These are phyloP conservation scores for Pisolithus sp. DNA, from an alignment of 768 basidiomycete species.

Conservation along the genomic window DNA sequence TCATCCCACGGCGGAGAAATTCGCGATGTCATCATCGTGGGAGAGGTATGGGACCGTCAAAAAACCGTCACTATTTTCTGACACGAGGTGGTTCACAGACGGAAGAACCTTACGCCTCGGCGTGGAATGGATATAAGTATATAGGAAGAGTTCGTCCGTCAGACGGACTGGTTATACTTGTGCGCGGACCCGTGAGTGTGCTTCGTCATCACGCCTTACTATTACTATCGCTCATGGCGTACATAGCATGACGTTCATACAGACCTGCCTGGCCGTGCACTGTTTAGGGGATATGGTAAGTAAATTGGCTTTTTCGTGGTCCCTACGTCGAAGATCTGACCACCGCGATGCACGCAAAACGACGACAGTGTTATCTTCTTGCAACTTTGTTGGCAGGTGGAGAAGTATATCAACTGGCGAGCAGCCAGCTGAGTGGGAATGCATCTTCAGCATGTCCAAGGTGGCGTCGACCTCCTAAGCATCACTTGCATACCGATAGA, in stretches of 20 bases:
- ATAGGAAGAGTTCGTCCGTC: constrained; percentile 51
- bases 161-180: constrained; percentile 54
- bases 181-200: constrained; percentile 44
- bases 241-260: constrained; percentile 20
- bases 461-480: constrained; percentile 18
- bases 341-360: neutral
- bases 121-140: constrained; percentile 54
- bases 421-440: constrained; percentile 41
- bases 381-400: constrained; percentile 48
- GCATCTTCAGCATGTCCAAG: constrained; percentile 47
- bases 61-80: neutral
- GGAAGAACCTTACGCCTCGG: constrained; percentile 38
- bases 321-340: constrained; percentile 6
- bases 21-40: constrained; percentile 48
- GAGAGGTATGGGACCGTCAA: constrained; percentile 33
- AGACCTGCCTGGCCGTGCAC: constrained; percentile 26
- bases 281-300: constrained; percentile 47
- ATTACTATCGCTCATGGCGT: constrained; percentile 3
- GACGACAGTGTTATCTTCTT: constrained; percentile 39
- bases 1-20: constrained; percentile 12
- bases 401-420: constrained; percentile 29
- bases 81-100: constrained; percentile 29
- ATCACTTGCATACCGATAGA: no score
- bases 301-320: neutral
- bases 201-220: neutral